Conservation (phyloP, 176 grass and related monocot genomes). For the Otatea glauca region DNA sequence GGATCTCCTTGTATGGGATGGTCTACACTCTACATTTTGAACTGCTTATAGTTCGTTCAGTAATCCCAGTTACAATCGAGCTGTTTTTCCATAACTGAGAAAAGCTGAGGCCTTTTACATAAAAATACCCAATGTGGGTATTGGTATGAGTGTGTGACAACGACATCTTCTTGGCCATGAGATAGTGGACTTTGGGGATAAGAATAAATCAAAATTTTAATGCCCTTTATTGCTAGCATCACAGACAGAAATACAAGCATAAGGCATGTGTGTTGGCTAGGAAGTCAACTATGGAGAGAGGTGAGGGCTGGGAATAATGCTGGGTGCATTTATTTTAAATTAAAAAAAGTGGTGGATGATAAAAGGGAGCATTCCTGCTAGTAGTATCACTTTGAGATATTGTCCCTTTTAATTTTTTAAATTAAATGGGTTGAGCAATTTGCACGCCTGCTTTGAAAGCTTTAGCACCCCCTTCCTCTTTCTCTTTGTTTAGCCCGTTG, state of each 20-base stretch:
- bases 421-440: neutral
- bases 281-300: constrained; percentile 55
- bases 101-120: neutral
- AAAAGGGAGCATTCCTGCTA: neutral
- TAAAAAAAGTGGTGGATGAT: neutral
- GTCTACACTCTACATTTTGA: neutral
- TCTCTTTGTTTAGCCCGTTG: constrained; percentile 44
- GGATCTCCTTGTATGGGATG: neutral
- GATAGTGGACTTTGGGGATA: constrained; percentile 63
- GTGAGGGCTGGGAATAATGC: constrained; percentile 35
- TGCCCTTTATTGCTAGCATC: constrained; percentile 38
- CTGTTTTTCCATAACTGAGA: neutral
- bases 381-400: constrained; percentile 39
- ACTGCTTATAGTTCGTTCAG: neutral
- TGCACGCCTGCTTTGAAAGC: constrained; percentile 30
- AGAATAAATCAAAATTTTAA: constrained; percentile 36
- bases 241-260: neutral
- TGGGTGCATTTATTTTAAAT: neutral
- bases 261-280: constrained; percentile 27
- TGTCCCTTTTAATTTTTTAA: neutral
- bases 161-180: constrained; percentile 34
- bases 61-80: too few relatives aligned
- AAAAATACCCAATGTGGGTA: constrained; percentile 9
- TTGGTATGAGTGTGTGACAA: constrained; percentile 11
- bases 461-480: neutral